Evolutionary conservation across 495 filamentous ascomycete genomes (phyloP), one percentile per base, ranked within the genome.

Genomic region (Penicillium argentinense): DNA sequence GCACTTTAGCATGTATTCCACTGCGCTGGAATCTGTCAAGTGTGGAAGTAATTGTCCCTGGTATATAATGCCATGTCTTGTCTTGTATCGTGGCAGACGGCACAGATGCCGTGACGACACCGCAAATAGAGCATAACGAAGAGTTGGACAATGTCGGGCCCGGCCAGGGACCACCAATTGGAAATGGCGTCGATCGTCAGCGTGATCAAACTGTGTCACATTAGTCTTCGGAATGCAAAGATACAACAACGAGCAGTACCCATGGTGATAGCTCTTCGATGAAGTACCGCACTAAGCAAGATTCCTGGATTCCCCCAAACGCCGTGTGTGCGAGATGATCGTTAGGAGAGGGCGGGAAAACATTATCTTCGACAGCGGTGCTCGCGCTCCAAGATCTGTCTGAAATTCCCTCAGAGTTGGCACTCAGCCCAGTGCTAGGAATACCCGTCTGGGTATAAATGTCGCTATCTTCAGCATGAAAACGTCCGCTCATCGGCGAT

Each of bases 191-290:
- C 17, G 32, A 5, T 57, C 53, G 34, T 64, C 61, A 30, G 57
- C 61, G 30, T 57, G 53, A 29, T 64, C 61, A 37, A 64, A 64
- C 61, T 64, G n/a, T 8, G 4, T 24, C 5, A 0, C 22, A 18
- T 54, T 38, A 51, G 6, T 32, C 3, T 21, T 36, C 49, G 26
- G n/a, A n/a, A n/a, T n/a, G n/a, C n/a, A n/a, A n/a, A n/a, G n/a
- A n/a, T n/a, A n/a, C n/a, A n/a, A n/a, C n/a, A n/a, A n/a, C n/a
- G n/a, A n/a, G n/a, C n/a, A n/a, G n/a, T 57, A 64, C 58, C 61
- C 55, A 62, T n/a, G 57, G 55, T 16, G 58, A 64, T 11, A 64
- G 24, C 14, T 64, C 61, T 30, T 62, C 61, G 13, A 59, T 62
- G 7, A 59, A 62, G 21, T 61, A 59, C 3, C 57, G 53, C n/a